These are phyloP conservation scores for Blastomyces silverae DNA, from an alignment of 2,329 filamentous ascomycete genomes.

Conservation along the genomic window DNA sequence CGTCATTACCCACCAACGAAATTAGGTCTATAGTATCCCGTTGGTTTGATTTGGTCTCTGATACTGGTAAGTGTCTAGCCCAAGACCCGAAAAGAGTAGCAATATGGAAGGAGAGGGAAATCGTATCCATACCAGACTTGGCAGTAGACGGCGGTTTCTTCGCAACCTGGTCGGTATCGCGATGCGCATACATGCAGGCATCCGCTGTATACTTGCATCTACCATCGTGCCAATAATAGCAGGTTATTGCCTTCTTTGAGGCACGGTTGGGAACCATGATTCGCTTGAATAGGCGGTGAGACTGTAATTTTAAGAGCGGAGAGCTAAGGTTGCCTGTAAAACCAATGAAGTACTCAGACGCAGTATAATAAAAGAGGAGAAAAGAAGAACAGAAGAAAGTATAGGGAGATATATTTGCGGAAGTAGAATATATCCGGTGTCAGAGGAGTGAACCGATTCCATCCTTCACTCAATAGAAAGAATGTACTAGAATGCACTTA, in stretches of 20 bases:
- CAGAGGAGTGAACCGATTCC: not conserved
- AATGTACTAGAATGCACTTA: not conserved
- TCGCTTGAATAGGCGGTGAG: not conserved
- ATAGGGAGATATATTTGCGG: not conserved
- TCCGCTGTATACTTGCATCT: constrained; percentile 25
- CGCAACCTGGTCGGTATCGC: constrained; percentile 25
- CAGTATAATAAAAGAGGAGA: not conserved
- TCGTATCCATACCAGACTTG: constrained; percentile 15
- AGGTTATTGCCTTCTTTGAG: constrained; percentile 28
- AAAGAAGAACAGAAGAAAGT: not conserved
- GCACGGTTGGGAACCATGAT: not conserved
- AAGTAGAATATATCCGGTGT: not conserved
- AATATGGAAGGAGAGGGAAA: not conserved
- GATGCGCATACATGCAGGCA: constrained; percentile 29
- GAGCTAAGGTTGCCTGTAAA: not conserved
- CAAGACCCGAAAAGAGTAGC: not conserved
- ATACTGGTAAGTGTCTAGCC: not conserved
- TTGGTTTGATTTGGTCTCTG: not conserved
- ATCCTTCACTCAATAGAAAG: not conserved
- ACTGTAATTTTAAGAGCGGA: not conserved
- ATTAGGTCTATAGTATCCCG: constrained; percentile 8
- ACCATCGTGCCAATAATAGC: constrained; percentile 29
- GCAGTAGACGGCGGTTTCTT: constrained; percentile 15
- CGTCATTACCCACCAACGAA: not conserved
- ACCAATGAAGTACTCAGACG: not conserved